Evolutionary conservation across 1,139 yeast genomes (phyloP).

Genomic region (Taphrina populina): DNA sequence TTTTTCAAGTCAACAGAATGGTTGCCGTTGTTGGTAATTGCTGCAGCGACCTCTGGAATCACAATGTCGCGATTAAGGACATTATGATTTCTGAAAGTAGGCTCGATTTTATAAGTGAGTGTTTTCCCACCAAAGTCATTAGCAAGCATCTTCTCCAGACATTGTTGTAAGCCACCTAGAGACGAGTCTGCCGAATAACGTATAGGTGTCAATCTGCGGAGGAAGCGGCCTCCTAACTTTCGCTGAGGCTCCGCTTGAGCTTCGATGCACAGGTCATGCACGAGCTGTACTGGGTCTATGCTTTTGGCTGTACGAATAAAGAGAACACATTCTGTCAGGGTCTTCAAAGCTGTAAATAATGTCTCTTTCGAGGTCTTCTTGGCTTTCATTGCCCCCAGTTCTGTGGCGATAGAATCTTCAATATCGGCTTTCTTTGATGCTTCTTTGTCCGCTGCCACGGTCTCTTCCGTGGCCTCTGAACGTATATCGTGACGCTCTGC

Average conservation of each 20-base stretch:
- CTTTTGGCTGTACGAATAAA: conserved; percentile 80
- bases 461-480: conserved; percentile 24
- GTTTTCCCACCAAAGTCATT: conserved; percentile 5
- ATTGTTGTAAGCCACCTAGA: conserved; percentile 15
- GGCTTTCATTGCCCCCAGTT: conserved; percentile 53
- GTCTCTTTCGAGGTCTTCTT: conserved; percentile 46
- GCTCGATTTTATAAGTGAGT: conserved; percentile 70
- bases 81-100: conserved; percentile 75
- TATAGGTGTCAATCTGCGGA: conserved; percentile 80
- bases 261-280: conserved; percentile 62
- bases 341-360: conserved; percentile 60
- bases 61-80: conserved; percentile 66
- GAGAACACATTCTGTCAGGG: conserved; percentile 78
- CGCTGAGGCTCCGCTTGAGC: conserved; percentile 52
- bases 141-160: conserved; percentile 5
- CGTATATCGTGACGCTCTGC: conserved; percentile 12
- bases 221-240: conserved; percentile 59
- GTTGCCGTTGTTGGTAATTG: conserved; percentile 69
- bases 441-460: conserved; percentile 19
- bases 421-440: conserved; percentile 36
- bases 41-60: conserved; percentile 67
- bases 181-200: conserved; percentile 68
- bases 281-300: conserved; percentile 71
- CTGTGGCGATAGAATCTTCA: conserved; percentile 39
- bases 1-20: conserved; percentile 79